A percentile compares a stretch with the other conserved stretches of the same genome.
phyloP scores from a whole-genome alignment of 2,329 filamentous ascomycete genomes.

The Claviceps africana region DNA sequence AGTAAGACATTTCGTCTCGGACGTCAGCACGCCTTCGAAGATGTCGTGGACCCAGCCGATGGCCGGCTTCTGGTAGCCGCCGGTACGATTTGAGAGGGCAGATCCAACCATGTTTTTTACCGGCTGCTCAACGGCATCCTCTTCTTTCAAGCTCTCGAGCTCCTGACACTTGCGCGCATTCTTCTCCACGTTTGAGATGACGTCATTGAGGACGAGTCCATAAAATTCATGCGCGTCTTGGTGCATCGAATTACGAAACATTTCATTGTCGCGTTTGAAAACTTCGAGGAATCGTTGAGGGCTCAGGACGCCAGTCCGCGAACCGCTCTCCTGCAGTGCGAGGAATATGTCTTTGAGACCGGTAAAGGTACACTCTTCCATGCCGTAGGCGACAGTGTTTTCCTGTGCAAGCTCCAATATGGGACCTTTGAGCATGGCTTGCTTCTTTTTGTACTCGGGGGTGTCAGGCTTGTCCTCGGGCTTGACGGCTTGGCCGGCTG shows the following conservation, averaged over 20 bases:
- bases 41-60: conserved; percentile 93
- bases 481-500: conserved; percentile 42
- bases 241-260: conserved; percentile 95
- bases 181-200: conserved; percentile 87
- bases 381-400: conserved; percentile 67
- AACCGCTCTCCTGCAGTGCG: conserved; percentile 66
- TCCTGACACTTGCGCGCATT: conserved; percentile 55
- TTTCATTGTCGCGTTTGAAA: conserved; percentile 85
- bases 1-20: conserved; percentile 89
- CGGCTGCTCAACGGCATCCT: conserved; percentile 35
- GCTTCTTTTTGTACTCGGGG: conserved; percentile 95
- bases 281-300: conserved; percentile 90
- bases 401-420: conserved; percentile 75
- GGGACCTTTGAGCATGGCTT: conserved; percentile 76
- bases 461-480: conserved; percentile 91
- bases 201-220: conserved; percentile 86
- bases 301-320: conserved; percentile 78
- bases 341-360: conserved; percentile 94
- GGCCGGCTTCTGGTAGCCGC: conserved; percentile 41
- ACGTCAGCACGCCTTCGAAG: conserved; percentile 87
- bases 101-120: conserved; percentile 27
- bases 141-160: conserved; percentile 26
- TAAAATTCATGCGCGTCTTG: conserved; percentile 97
- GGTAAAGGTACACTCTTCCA: conserved; percentile 91
- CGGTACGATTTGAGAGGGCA: conserved; percentile 21